Evolutionary conservation across 306 rosid species (phyloP), one percentile per base, ranked within the genome.

Genomic region (Casuarina cunninghamiana): DNA sequence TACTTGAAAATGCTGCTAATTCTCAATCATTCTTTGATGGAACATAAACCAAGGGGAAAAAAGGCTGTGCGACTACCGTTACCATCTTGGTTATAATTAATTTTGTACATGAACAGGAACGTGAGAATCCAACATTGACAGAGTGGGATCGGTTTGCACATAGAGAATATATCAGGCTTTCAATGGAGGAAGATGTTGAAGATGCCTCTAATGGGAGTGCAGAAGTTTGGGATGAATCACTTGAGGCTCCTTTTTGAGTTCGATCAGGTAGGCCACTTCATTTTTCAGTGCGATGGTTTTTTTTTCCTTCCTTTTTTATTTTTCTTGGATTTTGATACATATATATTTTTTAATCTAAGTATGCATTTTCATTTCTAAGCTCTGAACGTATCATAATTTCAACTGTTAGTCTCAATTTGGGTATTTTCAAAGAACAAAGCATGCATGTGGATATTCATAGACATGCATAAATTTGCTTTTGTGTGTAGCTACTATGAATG

Each of bases 121-220:
- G 99, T 16, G 99, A 96, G 86, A 96, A 96, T 88, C 99, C 99
- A 77, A 91, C 98, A 45, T 85, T 93, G 96, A 96, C 99, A 48
- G 99, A 96, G 75, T 96, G 99, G 99, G 99, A 96, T 77, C 99
- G 99, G 69, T 96, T 93, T 86, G 99, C 99, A 11, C 99, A 96
- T 84, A 91, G 99, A 85, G 99, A 96, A 86, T 96, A 96, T 85
- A 96, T 93, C 67, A 91, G 99, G 81, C 99, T 96, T 83, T 96
- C 99, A 55, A 96, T 96, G 99, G 99, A 96, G 87, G 99, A 96
- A 90, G 99, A 96, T 79, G 99, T 93, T 75, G 99, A 96, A 90
- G 99, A 96, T 80, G 99, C 85, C 82, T 96, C 99, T 74, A 96
- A 96, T 57, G 99, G 99, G 71, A 96, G 99, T 79, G 98, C 98